phyloP scores from a whole-genome alignment of 1,284 basidiomycete species.

The Takashimella tepidaria region DNA sequence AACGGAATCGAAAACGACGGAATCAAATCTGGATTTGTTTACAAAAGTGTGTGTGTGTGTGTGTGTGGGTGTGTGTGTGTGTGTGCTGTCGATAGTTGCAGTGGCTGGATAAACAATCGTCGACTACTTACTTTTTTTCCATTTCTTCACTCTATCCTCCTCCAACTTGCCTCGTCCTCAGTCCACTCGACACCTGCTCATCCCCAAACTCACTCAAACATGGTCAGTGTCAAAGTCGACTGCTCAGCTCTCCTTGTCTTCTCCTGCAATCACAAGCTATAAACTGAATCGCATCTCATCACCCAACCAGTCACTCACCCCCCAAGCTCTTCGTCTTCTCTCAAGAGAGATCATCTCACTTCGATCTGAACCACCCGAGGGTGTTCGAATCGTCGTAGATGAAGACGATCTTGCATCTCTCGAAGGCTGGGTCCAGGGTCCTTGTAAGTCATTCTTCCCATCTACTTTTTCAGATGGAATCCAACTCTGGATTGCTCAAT shows the following conservation, averaged over 20 bases:
- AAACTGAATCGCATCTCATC: neutral
- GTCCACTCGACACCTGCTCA: too few relatives aligned
- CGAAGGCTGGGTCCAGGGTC: slow-evolving; percentile 46
- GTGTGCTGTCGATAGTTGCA: neutral
- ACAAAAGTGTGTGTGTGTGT: neutral
- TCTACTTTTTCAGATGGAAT: neutral
- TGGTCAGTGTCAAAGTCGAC: too few relatives aligned
- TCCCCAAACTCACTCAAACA: too few relatives aligned
- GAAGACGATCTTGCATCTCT: slow-evolving; percentile 62
- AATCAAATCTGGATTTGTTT: too few relatives aligned
- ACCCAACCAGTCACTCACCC: slow-evolving; percentile 49
- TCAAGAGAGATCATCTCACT: slow-evolving; percentile 78
- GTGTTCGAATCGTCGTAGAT: slow-evolving; percentile 69
- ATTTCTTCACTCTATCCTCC: neutral
- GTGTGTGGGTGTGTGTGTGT: neutral
- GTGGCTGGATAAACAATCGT: too few relatives aligned
- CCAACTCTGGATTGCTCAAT: too few relatives aligned
- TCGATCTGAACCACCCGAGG: slow-evolving; percentile 74
- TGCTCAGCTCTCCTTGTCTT: too few relatives aligned
- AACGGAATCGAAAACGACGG: too few relatives aligned
- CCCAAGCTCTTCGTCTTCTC: slow-evolving; percentile 51
- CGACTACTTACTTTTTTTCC: too few relatives aligned
- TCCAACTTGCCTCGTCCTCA: neutral
- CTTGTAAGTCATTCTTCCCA: slow-evolving; percentile 25
- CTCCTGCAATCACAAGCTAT: too few relatives aligned